A percentile compares a stretch with the other conserved stretches of the same genome.
phyloP scores from a whole-genome alignment of 129 eudicot species.

The Arctium minus region DNA sequence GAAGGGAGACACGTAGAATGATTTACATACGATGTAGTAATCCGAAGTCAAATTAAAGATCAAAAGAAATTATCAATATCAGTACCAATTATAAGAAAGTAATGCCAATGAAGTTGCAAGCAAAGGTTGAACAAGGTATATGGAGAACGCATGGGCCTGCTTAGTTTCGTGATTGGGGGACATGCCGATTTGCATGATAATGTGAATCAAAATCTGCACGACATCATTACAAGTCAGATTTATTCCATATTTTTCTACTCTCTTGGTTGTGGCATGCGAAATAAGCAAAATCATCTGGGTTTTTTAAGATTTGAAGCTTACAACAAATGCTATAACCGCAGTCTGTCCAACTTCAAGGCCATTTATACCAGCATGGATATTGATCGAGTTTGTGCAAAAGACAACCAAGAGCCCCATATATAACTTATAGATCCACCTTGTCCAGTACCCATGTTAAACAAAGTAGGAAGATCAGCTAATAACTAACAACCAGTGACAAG shows the following conservation, averaged over 20 bases:
- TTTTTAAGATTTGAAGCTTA: slow-evolving; percentile 45
- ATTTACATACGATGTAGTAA: neutral
- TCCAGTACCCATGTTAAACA: slow-evolving; percentile 21
- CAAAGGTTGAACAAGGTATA: slow-evolving; percentile 90
- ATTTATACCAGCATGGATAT: slow-evolving; percentile 96
- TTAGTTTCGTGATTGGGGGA: slow-evolving; percentile 71
- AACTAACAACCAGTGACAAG: slow-evolving; percentile 3
- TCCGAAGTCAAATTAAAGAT: neutral
- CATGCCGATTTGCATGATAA: slow-evolving; percentile 91
- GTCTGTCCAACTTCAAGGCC: slow-evolving; percentile 99
- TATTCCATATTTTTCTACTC: neutral
- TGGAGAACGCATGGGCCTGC: slow-evolving; percentile 97
- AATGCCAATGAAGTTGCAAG: slow-evolving; percentile 93
- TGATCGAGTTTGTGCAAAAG: slow-evolving; percentile 93
- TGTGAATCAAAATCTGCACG: slow-evolving; percentile 82
- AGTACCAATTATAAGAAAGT: slow-evolving; percentile 92
- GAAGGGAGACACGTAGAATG: neutral
- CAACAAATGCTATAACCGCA: slow-evolving; percentile 86
- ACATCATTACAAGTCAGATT: slow-evolving; percentile 26
- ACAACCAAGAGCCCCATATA: slow-evolving; percentile 96
- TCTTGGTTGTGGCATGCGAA: slow-evolving; percentile 11
- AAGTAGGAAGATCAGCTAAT: slow-evolving; percentile 2
- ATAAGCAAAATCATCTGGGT: neutral
- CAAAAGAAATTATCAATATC: neutral
- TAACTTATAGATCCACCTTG: slow-evolving; percentile 92